Conservation (phyloP, 2,329 filamentous ascomycete species). For the Gnomoniopsis sp. region DNA sequence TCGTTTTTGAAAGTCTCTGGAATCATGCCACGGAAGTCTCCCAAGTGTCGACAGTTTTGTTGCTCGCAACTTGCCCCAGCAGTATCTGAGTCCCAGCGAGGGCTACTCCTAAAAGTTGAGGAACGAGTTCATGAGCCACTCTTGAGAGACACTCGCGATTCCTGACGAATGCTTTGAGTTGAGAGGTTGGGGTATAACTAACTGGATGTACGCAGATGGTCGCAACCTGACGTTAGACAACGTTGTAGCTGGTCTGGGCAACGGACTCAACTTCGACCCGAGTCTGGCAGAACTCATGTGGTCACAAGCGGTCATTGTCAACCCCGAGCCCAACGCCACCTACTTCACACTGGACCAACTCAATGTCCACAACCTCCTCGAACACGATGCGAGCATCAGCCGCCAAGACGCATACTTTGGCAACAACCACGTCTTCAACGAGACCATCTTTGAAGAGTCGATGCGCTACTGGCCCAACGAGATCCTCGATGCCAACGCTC, state of each 20-base stretch:
- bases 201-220: conserved; percentile 26
- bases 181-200: too few relatives aligned
- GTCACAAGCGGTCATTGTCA: conserved; percentile 37
- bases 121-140: too few relatives aligned
- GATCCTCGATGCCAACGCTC: conserved; percentile 35
- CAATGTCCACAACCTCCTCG: conserved; percentile 43
- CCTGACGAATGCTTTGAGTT: too few relatives aligned
- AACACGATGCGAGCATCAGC: conserved; percentile 46
- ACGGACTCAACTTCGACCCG: conserved; percentile 40
- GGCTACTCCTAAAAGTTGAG: too few relatives aligned
- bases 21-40: too few relatives aligned
- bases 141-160: too few relatives aligned
- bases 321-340: conserved; percentile 41
- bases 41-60: too few relatives aligned
- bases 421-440: conserved; percentile 50
- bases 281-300: conserved; percentile 39
- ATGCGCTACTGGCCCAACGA: conserved; percentile 42
- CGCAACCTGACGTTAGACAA: conserved; percentile 36
- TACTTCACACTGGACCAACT: conserved; percentile 39
- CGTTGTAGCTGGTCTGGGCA: conserved; percentile 34
- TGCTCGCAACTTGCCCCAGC: too few relatives aligned
- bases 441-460: conserved; percentile 45
- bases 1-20: too few relatives aligned
- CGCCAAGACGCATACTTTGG: conserved; percentile 48
- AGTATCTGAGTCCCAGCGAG: too few relatives aligned